Percentiles rank a stretch among this genome's conserved stretches.
phyloP scores from a whole-genome alignment of 306 rosid species.

The Castanopsis chinensis region DNA sequence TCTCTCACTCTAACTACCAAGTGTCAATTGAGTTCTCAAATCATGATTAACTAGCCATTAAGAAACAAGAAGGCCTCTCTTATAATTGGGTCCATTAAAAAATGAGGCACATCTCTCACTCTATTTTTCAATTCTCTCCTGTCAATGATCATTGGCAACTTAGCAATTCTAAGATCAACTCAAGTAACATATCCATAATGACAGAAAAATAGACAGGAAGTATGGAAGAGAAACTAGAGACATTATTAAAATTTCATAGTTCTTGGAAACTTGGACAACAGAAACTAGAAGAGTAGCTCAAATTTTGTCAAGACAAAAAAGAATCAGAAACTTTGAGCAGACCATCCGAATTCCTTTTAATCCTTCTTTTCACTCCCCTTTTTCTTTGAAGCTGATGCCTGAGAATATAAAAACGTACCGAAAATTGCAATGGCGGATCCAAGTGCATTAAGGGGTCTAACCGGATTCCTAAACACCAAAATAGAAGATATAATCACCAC shows the following conservation, averaged over 20 bases:
- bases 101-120: neutral
- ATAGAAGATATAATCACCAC: slow-evolving; percentile 79
- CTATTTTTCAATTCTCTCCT: neutral
- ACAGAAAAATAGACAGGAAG: neutral
- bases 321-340: slow-evolving; percentile 13
- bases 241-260: slow-evolving; percentile 13
- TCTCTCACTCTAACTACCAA: neutral
- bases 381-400: slow-evolving; percentile 66
- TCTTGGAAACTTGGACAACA: slow-evolving; percentile 20
- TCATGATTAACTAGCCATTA: neutral
- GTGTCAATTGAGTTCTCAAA: neutral
- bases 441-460: slow-evolving; percentile 82
- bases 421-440: slow-evolving; percentile 90
- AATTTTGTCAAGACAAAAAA: slow-evolving; percentile 9
- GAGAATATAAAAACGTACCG: slow-evolving; percentile 90
- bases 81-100: neutral
- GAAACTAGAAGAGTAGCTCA: slow-evolving; percentile 22
- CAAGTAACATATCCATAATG: slow-evolving; percentile 9
- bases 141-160: neutral
- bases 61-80: neutral
- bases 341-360: slow-evolving; percentile 15
- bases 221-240: neutral
- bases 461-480: slow-evolving; percentile 87
- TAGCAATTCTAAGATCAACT: neutral
- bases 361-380: slow-evolving; percentile 59